Evolutionary conservation across 805 yeast species (phyloP).

Genomic region (Metschnikowia matae): DNA sequence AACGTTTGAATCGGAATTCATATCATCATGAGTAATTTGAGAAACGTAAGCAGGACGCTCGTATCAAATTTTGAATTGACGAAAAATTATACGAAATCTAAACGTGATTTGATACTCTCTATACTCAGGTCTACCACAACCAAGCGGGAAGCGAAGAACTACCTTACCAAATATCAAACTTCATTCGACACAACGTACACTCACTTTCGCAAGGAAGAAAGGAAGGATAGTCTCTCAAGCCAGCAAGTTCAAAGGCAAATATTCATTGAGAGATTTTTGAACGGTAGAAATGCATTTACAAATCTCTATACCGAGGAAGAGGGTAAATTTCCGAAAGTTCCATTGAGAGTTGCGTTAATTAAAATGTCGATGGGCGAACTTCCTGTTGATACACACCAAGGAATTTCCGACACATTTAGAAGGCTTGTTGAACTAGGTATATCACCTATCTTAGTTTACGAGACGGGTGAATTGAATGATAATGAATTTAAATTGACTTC

Average conservation of each 20-base stretch:
- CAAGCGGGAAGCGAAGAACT: slow-evolving; percentile 83
- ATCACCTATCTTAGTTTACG: slow-evolving; percentile 66
- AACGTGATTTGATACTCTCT: slow-evolving; percentile 71
- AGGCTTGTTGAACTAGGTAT: slow-evolving; percentile 63
- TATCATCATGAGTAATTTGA: slow-evolving; percentile 26
- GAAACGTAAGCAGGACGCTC: slow-evolving; percentile 27
- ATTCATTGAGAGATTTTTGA: slow-evolving; percentile 31
- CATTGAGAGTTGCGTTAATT: slow-evolving; percentile 54
- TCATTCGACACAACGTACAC: slow-evolving; percentile 31
- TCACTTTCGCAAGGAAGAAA: neutral
- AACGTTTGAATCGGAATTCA: neutral
- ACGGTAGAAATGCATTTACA: slow-evolving; percentile 30
- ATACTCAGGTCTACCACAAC: slow-evolving; percentile 89
- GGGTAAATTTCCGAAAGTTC: slow-evolving; percentile 34
- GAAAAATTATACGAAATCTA: slow-evolving; percentile 39
- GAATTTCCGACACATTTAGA: slow-evolving; percentile 54
- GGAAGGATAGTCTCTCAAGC: slow-evolving; percentile 19
- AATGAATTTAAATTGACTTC: slow-evolving; percentile 30
- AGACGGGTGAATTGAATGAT: slow-evolving; percentile 31
- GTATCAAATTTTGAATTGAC: slow-evolving; percentile 36
- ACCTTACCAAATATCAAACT: slow-evolving; percentile 64
- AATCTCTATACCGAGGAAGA: slow-evolving; percentile 31
- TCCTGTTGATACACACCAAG: slow-evolving; percentile 29
- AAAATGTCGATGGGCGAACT: slow-evolving; percentile 43
- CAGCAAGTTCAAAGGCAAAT: slow-evolving; percentile 29